Percentiles rank a stretch among this genome's conserved stretches.
phyloP scores from a whole-genome alignment of 495 filamentous ascomycete genomes.

The Penicillium simplicissimum region DNA sequence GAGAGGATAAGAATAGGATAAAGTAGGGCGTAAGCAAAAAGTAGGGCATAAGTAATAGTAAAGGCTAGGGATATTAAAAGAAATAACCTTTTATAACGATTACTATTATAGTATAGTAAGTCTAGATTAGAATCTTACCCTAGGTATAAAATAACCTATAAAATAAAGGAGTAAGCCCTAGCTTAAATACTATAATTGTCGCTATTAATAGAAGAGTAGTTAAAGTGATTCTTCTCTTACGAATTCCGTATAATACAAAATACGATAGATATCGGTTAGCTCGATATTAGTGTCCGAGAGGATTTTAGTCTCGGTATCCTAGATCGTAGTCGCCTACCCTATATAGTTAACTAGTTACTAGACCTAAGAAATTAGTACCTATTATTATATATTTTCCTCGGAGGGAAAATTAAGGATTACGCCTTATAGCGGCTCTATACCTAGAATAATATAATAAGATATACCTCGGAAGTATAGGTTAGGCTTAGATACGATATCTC shows the following conservation, averaged over 20 bases:
- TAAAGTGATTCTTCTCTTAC: too few relatives aligned
- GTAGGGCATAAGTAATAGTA: background rate
- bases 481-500: constrained; percentile 19
- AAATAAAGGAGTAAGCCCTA: background rate
- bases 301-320: constrained; percentile 14
- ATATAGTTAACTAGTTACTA: constrained; percentile 16
- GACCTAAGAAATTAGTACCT: constrained; percentile 19
- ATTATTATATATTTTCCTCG: constrained; percentile 24
- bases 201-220: too few relatives aligned
- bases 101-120: background rate
- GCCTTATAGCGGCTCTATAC: constrained; percentile 22
- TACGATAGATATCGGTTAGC: constrained; percentile 20
- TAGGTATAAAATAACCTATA: background rate
- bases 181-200: background rate
- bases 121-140: background rate
- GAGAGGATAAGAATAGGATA: background rate
- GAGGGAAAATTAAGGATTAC: constrained; percentile 13
- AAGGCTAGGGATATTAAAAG: background rate
- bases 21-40: background rate
- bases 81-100: background rate
- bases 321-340: constrained; percentile 18
- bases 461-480: constrained; percentile 10
- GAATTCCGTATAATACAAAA: background rate
- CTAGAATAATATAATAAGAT: constrained; percentile 27
- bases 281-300: constrained; percentile 20